Percentiles rank a stretch among this genome's conserved stretches.
These are phyloP conservation scores for Dryas drummondii DNA, from an alignment of 306 rosid species.

Conservation along the genomic window DNA sequence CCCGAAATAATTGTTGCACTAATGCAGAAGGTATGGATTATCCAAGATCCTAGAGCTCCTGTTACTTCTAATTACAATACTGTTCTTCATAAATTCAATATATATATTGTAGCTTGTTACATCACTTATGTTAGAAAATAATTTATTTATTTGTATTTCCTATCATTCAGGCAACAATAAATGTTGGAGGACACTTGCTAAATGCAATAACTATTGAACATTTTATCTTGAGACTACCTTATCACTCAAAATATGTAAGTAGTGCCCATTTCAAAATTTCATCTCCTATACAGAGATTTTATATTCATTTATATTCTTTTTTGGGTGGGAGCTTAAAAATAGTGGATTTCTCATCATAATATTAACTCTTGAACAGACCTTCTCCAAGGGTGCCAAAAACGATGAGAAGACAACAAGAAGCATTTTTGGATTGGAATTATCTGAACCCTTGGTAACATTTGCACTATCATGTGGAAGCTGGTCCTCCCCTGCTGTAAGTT, in stretches of 20 bases:
- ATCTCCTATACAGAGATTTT: slow-evolving; percentile 13
- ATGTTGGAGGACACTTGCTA: slow-evolving; percentile 78
- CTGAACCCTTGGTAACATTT: slow-evolving; percentile 94
- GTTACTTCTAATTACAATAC: neutral
- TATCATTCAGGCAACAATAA: slow-evolving; percentile 65
- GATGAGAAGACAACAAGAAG: slow-evolving; percentile 73
- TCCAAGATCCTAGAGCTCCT: neutral
- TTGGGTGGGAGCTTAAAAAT: slow-evolving; percentile 6
- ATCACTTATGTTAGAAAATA: slow-evolving; percentile 7
- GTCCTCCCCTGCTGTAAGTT: slow-evolving; percentile 98
- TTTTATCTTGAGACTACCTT: slow-evolving; percentile 89
- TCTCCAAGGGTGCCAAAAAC: slow-evolving; percentile 59
- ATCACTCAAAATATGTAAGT: slow-evolving; percentile 87
- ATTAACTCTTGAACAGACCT: slow-evolving; percentile 45
- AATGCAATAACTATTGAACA: slow-evolving; percentile 85
- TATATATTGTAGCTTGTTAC: neutral
- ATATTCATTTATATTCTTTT: neutral
- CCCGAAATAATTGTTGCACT: slow-evolving; percentile 69
- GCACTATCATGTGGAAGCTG: slow-evolving; percentile 97
- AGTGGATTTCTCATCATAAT: slow-evolving; percentile 17
- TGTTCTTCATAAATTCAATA: neutral
- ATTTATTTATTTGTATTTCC: slow-evolving; percentile 23
- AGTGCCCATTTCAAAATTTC: slow-evolving; percentile 27
- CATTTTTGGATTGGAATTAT: slow-evolving; percentile 68
- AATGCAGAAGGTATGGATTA: slow-evolving; percentile 63